Evolutionary conservation across 305 asterid genomes (phyloP), one percentile per base, ranked within the genome.

Genomic region (Solanum aculeatissimum): DNA sequence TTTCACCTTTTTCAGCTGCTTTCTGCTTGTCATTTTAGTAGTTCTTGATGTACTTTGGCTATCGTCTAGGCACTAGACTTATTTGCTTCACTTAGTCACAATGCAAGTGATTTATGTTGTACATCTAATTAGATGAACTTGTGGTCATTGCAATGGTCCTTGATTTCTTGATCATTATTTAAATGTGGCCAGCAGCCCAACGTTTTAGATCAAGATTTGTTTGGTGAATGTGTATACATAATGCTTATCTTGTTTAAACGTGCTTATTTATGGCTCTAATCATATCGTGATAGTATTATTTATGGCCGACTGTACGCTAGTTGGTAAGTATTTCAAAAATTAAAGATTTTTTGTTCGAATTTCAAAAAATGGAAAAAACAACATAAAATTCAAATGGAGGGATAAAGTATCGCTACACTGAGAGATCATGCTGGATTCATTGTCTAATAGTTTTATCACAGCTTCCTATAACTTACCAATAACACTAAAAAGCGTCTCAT

Each of bases 41-140:
- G 87, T 96, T 82, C 93, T 94, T 82, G 98, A 93, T 81, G 98
- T 93, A 13, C 16, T 92, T 54, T 91, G 91, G 89, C 88, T 96
- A 43, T 89, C 95, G 38, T 89, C 94, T 83, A 90, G 85, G 88
- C 55, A 68, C 80, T 89, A 84, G 57, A n/a, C 27, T 38, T 68
- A 32, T 19, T 58, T 27, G 14, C 19, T 77, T 51, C 42, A 5
- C 82, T 18, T 75, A 27, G 27, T 47, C 9, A 47, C 13, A 25
- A 49, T 75, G 81, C 62, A 25, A 47, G 15, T 29, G 14, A 35
- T 9, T 77, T 77, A 27, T 29, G 45, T 29, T 18, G 45, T 77
- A 13, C 53, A 29, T 65, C 63, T 51, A 35, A 35, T n/a, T 21
- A 58, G 57, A 53, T 70, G 32, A 43, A 42, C 7, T 70, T 42